Percentiles rank a stretch among this genome's conserved stretches.
These are phyloP conservation scores for Saccharomycopsis babjevae DNA, from an alignment of 805 yeast genomes.

Conservation along the genomic window DNA sequence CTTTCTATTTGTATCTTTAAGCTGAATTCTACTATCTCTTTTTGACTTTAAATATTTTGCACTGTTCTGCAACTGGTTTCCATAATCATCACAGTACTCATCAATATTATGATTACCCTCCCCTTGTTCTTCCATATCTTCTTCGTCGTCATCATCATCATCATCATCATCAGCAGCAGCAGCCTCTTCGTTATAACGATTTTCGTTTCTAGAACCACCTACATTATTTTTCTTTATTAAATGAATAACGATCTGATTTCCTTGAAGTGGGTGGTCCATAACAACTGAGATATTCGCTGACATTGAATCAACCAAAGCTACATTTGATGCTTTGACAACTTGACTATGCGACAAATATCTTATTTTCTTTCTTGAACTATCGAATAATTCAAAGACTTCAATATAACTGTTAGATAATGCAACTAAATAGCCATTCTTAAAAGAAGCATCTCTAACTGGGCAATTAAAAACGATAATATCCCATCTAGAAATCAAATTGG, in stretches of 20 bases:
- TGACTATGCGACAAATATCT: conserved; percentile 15
- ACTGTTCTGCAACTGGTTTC: neutral
- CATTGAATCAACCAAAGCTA: conserved; percentile 13
- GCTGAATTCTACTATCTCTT: neutral
- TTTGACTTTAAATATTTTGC: conserved; percentile 1
- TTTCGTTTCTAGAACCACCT: neutral
- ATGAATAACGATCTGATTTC: conserved; percentile 17
- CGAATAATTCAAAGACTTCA: conserved; percentile 13
- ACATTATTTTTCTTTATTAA: conserved; percentile 9
- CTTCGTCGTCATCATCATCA: neutral
- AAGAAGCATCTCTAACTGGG: conserved; percentile 14
- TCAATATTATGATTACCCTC: neutral
- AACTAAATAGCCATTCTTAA: conserved; percentile 11
- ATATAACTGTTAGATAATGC: conserved; percentile 11
- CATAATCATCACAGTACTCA: neutral
- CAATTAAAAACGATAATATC: conserved; percentile 16
- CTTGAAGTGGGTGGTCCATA: conserved; percentile 17
- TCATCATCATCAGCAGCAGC: conserved; percentile 1
- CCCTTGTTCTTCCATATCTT: neutral
- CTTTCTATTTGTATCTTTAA: conserved; percentile 4
- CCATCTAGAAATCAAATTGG: conserved; percentile 14
- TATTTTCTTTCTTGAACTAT: neutral
- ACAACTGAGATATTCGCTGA: conserved; percentile 14
- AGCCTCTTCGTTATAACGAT: conserved; percentile 6
- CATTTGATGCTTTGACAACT: conserved; percentile 11